phyloP scores from a whole-genome alignment of 179 eudicot species.

The Kewa caespitosa region DNA sequence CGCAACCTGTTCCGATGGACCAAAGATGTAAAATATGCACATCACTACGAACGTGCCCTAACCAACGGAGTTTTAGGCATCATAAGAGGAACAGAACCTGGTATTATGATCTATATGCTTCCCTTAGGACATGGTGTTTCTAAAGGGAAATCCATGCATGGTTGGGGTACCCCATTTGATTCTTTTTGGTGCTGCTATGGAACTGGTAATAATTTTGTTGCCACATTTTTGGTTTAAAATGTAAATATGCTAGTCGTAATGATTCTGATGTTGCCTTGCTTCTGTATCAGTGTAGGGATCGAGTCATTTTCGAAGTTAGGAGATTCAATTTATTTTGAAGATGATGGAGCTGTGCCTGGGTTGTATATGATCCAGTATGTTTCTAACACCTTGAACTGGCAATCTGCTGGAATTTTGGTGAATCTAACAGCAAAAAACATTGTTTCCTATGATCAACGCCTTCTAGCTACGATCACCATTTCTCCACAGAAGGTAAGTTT shows the following conservation, averaged over 20 bases:
- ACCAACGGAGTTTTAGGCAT: slow-evolving; percentile 76
- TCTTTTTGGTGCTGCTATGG: slow-evolving; percentile 92
- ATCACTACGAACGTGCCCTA: slow-evolving; percentile 76
- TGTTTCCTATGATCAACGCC: slow-evolving; percentile 56
- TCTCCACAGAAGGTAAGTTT: slow-evolving; percentile 34
- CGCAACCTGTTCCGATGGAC: slow-evolving; percentile 84
- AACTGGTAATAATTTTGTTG: slow-evolving; percentile 45
- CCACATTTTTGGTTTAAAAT: neutral
- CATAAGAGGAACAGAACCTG: slow-evolving; percentile 77
- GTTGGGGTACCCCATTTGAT: slow-evolving; percentile 67
- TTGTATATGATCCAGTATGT: slow-evolving; percentile 79
- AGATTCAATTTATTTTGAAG: slow-evolving; percentile 87
- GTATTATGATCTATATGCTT: slow-evolving; percentile 83
- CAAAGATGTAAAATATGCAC: slow-evolving; percentile 66
- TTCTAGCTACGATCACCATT: slow-evolving; percentile 46
- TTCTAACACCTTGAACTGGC: slow-evolving; percentile 68
- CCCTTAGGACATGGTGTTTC: slow-evolving; percentile 70
- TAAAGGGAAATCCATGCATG: slow-evolving; percentile 52
- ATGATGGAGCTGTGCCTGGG: slow-evolving; percentile 45
- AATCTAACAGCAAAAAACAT: slow-evolving; percentile 47
- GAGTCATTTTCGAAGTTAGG: slow-evolving; percentile 94
- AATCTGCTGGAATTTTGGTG: slow-evolving; percentile 41
- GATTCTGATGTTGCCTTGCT: neutral
- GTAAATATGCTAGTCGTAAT: neutral
- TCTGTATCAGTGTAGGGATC: slow-evolving; percentile 45